Percentiles rank a stretch among this genome's conserved stretches.
Evolutionary conservation across 2,329 filamentous ascomycete species (phyloP).

Genomic region (Colletotrichum chlorophyti): DNA sequence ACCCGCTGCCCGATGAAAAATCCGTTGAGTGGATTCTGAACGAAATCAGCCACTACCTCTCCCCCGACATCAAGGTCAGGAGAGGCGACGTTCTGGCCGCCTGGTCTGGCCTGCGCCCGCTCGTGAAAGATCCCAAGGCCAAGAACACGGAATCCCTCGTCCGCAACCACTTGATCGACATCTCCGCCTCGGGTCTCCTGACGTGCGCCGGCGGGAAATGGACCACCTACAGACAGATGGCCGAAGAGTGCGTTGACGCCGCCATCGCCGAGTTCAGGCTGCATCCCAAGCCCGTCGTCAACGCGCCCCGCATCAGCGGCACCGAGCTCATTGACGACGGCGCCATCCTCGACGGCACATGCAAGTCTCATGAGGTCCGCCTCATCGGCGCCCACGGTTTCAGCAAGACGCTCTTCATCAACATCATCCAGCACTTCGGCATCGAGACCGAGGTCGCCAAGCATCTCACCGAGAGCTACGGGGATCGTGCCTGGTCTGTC

Average conservation of each 20-base stretch:
- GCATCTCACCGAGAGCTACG: slow-evolving; percentile 86
- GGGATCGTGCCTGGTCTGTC: slow-evolving; percentile 91
- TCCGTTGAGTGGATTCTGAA: slow-evolving; percentile 89
- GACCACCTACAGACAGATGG: slow-evolving; percentile 94
- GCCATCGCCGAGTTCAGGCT: slow-evolving; percentile 75
- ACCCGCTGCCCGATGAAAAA: slow-evolving; percentile 80
- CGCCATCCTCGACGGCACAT: slow-evolving; percentile 68
- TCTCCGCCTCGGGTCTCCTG: slow-evolving; percentile 79
- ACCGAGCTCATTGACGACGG: slow-evolving; percentile 75
- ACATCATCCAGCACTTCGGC: slow-evolving; percentile 91
- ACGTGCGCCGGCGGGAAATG: slow-evolving; percentile 91
- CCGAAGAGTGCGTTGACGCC: slow-evolving; percentile 85
- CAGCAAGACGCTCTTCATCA: slow-evolving; percentile 91
- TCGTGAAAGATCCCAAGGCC: slow-evolving; percentile 86
- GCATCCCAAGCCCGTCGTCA: slow-evolving; percentile 59
- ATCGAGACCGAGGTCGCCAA: slow-evolving; percentile 91
- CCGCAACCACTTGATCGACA: slow-evolving; percentile 82
- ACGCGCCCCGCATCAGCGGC: slow-evolving; percentile 72
- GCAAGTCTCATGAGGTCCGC: slow-evolving; percentile 84
- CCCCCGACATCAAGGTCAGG: slow-evolving; percentile 84
- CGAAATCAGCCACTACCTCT: slow-evolving; percentile 82
- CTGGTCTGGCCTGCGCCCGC: slow-evolving; percentile 86
- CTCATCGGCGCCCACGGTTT: slow-evolving; percentile 86
- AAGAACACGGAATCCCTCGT: slow-evolving; percentile 87
- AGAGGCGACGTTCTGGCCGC: slow-evolving; percentile 88